A percentile compares a stretch with the other conserved stretches of the same genome.
Evolutionary conservation across 805 yeast genomes (phyloP).

Genomic region (Teunomyces aglyptinius): DNA sequence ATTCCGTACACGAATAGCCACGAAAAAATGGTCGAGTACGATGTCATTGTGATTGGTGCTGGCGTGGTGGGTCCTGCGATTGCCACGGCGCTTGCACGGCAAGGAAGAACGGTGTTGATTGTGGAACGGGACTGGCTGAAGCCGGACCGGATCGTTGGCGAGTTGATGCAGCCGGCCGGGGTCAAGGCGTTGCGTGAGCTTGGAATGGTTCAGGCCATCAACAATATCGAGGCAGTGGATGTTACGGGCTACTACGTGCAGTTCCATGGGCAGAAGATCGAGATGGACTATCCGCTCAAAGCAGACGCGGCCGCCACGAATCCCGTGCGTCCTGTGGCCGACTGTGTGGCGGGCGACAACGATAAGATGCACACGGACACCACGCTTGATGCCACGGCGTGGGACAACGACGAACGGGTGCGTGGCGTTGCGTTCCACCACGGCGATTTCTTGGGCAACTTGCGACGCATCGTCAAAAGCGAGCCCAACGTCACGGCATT

Average conservation of each 20-base stretch:
- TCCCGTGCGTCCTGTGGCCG: conserved; percentile 49
- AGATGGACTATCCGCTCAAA: conserved; percentile 72
- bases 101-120: conserved; percentile 77
- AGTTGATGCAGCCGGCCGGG: conserved; percentile 97
- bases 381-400: conserved; percentile 49
- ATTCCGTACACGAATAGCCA: no score
- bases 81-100: conserved; percentile 86
- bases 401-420: conserved; percentile 57
- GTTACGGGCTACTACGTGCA: conserved; percentile 81
- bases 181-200: conserved; percentile 74
- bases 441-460: conserved; percentile 78
- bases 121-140: conserved; percentile 86
- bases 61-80: conserved; percentile 95
- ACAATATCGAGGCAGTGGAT: conserved; percentile 72
- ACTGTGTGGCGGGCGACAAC: conserved; percentile 55
- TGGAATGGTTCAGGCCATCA: conserved; percentile 77
- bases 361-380: conserved; percentile 50
- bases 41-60: conserved; percentile 94
- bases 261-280: conserved; percentile 55
- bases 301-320: conserved; percentile 39
- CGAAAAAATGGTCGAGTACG: conserved; percentile 40
- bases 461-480: conserved; percentile 63
- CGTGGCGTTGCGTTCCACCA: conserved; percentile 90
- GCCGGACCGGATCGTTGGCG: conserved; percentile 98
- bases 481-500: conserved; percentile 75